phyloP scores from a whole-genome alignment of 1,284 basidiomycete species.

The Lignosus rhinocerotis region DNA sequence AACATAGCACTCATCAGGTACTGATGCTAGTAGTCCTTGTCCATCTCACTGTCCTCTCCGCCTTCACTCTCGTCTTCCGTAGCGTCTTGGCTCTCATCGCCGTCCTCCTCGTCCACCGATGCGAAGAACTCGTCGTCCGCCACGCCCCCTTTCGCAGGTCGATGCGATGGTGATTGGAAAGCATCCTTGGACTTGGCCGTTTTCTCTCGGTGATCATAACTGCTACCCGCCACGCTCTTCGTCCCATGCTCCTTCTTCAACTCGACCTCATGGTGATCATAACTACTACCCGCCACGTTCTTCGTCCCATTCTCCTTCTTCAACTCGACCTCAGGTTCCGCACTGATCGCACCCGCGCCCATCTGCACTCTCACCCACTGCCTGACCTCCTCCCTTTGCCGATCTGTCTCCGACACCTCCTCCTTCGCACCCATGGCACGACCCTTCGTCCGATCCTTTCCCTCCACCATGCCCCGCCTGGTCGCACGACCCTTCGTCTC shows the following conservation, averaged over 20 bases:
- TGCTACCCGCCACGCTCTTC: background rate
- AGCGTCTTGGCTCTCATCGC: background rate
- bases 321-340: constrained; percentile 58
- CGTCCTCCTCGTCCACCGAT: constrained; percentile 9
- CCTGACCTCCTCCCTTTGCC: constrained; percentile 63
- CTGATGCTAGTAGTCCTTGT: constrained; percentile 7
- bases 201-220: background rate
- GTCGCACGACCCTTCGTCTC: constrained; percentile 30
- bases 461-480: constrained; percentile 37
- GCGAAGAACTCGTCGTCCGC: constrained; percentile 20
- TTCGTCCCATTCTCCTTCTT: constrained; percentile 8
- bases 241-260: constrained; percentile 10
- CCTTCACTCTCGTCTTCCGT: background rate
- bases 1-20: background rate
- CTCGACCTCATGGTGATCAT: constrained; percentile 60
- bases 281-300: constrained; percentile 60
- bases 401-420: constrained; percentile 30
- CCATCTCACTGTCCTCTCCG: constrained; percentile 12
- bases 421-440: constrained; percentile 12
- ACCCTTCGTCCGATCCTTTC: constrained; percentile 28
- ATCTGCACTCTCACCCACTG: constrained; percentile 63
- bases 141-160: constrained; percentile 3
- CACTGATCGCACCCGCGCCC: constrained; percentile 58
- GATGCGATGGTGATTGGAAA: background rate
- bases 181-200: background rate